Base-by-base conservation (phyloP, 257 asterid genomes). In the Striga asiatica region DNA sequence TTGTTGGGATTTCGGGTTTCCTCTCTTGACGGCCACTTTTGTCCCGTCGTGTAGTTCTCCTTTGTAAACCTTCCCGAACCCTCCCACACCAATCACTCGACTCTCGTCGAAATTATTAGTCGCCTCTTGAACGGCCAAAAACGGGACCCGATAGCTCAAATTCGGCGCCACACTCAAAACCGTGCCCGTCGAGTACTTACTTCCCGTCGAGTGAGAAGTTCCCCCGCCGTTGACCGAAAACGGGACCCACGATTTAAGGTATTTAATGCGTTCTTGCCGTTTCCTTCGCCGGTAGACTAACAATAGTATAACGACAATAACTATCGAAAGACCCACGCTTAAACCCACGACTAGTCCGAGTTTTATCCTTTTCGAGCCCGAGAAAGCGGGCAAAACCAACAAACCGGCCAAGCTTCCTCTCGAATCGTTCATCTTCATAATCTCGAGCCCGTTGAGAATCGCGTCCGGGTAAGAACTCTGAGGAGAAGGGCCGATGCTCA, bases 211-310 rank as follows among this genome's bases (percentile, higher is more conserved):
- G 56, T 80, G 95, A 37, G 91, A 88, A 20, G 47, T 50, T 32
- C 74, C 86, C 43, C 95, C 96, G 45, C 95, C 96, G 23, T 79
- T 80, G 13, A 75, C 58, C 1, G 98, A 80, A 48, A 89, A 48
- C 4, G 96, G 98, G 51, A 83, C 69, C 98, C 98, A 89, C 0
- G 82, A 74, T 69, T 84, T 89, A 5, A 84, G 80, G 29, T 60
- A 68, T 24, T 74, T 74, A 54, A 83, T 76, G 5, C 73, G 81
- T 28, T 76, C 67, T 45, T 39, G 78, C 54, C 75, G 78, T 58
- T 76, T 86, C 67, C 75, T 78, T 66, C 76, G 77, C 66, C 74
- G 69, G 23, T 17, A 69, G 59, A 76, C 2, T 62, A 71, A 71
- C 39, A 83, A 76, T 25, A 81, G 46, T 41, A 72, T 0, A 42